These are phyloP conservation scores for Xylariales sp. DNA, from an alignment of 2,329 filamentous ascomycete species.

Conservation along the genomic window DNA sequence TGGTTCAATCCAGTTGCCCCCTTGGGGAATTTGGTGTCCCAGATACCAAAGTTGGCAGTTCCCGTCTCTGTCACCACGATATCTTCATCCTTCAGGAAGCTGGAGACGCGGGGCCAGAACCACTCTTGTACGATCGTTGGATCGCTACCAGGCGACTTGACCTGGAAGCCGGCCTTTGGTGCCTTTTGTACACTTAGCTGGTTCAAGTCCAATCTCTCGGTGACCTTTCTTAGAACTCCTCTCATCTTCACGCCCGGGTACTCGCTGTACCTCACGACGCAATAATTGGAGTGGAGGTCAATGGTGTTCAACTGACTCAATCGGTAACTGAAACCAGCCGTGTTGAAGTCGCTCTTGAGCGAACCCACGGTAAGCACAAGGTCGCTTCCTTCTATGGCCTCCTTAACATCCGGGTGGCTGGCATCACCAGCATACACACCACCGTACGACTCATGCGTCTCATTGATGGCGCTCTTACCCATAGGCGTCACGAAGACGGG, in stretches of 20 bases:
- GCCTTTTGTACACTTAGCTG: constrained; percentile 51
- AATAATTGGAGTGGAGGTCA: constrained; percentile 72
- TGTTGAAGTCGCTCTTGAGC: constrained; percentile 72
- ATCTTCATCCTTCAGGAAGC: constrained; percentile 68
- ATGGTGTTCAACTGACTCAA: constrained; percentile 74
- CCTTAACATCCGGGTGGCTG: constrained; percentile 59
- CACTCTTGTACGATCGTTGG: constrained; percentile 58
- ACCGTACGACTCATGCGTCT: constrained; percentile 69
- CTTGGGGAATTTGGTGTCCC: constrained; percentile 75
- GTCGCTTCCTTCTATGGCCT: constrained; percentile 64
- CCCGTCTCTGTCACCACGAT: constrained; percentile 84
- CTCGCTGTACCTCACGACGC: constrained; percentile 71
- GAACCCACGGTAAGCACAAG: constrained; percentile 67
- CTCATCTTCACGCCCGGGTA: constrained; percentile 77
- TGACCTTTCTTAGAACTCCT: constrained; percentile 69
- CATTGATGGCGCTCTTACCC: constrained; percentile 81
- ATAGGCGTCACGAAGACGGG: constrained; percentile 87
- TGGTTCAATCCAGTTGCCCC: constrained; percentile 79
- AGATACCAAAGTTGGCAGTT: constrained; percentile 83
- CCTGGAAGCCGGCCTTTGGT: constrained; percentile 41
- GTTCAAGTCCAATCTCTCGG: constrained; percentile 51
- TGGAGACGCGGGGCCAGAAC: constrained; percentile 73
- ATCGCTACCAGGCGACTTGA: constrained; percentile 34
- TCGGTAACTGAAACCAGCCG: constrained; percentile 75
- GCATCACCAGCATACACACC: constrained; percentile 83